Conservation (phyloP, 2,329 filamentous ascomycete genomes). For the Hypoxylon sp. region DNA sequence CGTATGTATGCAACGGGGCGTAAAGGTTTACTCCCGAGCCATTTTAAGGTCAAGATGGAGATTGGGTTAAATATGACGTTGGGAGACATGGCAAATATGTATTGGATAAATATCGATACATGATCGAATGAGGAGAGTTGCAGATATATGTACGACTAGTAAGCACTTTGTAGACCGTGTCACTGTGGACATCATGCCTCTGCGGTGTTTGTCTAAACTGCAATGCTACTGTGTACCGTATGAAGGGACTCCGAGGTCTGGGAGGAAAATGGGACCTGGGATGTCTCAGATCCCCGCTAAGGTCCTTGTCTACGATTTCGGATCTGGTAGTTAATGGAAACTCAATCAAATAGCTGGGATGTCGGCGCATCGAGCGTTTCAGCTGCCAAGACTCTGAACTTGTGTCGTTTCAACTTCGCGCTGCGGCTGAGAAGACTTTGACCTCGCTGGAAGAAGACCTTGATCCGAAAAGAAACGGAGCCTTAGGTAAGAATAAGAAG, state of each 20-base stretch:
- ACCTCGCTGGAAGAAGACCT: slow-evolving; percentile 1
- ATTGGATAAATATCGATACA: slow-evolving; percentile 1
- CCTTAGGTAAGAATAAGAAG: background rate
- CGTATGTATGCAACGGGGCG: no score
- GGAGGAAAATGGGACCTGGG: background rate
- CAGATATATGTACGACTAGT: background rate
- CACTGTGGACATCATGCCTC: background rate
- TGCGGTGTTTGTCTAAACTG: slow-evolving; percentile 25
- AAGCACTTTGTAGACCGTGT: no score
- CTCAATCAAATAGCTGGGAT: slow-evolving; percentile 10
- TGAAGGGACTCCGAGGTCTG: no score
- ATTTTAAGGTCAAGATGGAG: no score
- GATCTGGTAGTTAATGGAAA: slow-evolving; percentile 3
- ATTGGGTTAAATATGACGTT: background rate
- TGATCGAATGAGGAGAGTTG: background rate
- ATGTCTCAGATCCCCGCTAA: slow-evolving; percentile 1
- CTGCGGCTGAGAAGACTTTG: slow-evolving; percentile 26
- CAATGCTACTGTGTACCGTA: background rate
- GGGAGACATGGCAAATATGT: background rate
- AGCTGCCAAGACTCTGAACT: slow-evolving; percentile 44
- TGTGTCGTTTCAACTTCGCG: slow-evolving; percentile 37
- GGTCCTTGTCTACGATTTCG: background rate
- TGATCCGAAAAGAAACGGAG: background rate
- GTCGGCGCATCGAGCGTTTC: slow-evolving; percentile 28
- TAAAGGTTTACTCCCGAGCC: no score